These are phyloP conservation scores for Parafenestella ontariensis DNA, from an alignment of 2,329 filamentous ascomycete species.

Conservation along the genomic window DNA sequence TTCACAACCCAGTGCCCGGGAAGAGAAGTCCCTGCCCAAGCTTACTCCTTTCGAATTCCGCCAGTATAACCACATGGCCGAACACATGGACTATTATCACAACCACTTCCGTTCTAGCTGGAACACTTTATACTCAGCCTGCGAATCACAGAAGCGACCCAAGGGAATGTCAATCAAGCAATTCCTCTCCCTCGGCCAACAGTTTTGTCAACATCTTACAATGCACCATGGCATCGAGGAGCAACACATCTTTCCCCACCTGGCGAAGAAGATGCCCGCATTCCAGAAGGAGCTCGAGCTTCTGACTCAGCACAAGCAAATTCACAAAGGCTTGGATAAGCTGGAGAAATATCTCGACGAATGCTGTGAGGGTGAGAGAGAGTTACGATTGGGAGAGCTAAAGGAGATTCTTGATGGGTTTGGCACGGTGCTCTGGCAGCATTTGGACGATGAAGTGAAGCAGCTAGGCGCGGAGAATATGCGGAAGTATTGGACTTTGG, in stretches of 20 bases:
- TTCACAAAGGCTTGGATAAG: conserved; percentile 76
- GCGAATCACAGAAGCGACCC: conserved; percentile 65
- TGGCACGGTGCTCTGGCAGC: conserved; percentile 78
- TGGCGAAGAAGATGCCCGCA: conserved; percentile 79
- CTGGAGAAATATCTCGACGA: conserved; percentile 70
- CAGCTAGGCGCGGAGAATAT: conserved; percentile 85
- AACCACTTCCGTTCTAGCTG: conserved; percentile 60
- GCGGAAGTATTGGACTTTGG: conserved; percentile 78
- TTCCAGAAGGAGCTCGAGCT: conserved; percentile 73
- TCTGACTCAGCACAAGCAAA: conserved; percentile 76
- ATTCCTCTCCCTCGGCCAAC: conserved; percentile 72
- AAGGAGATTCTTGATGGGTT: conserved; percentile 78
- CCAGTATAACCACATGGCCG: conserved; percentile 74
- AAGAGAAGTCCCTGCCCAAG: conserved; percentile 61
- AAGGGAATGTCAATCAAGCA: conserved; percentile 69
- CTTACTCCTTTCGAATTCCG: conserved; percentile 72
- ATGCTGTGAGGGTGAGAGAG: conserved; percentile 68
- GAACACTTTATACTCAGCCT: conserved; percentile 73
- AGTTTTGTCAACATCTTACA: conserved; percentile 74
- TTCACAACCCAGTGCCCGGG: not conserved
- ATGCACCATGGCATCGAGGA: conserved; percentile 87
- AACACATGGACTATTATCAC: conserved; percentile 74
- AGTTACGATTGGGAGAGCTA: conserved; percentile 64
- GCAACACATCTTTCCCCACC: conserved; percentile 76
- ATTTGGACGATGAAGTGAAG: conserved; percentile 84